Conservation (phyloP, 805 yeast species). For the Schwanniomyces vanrijiae region DNA sequence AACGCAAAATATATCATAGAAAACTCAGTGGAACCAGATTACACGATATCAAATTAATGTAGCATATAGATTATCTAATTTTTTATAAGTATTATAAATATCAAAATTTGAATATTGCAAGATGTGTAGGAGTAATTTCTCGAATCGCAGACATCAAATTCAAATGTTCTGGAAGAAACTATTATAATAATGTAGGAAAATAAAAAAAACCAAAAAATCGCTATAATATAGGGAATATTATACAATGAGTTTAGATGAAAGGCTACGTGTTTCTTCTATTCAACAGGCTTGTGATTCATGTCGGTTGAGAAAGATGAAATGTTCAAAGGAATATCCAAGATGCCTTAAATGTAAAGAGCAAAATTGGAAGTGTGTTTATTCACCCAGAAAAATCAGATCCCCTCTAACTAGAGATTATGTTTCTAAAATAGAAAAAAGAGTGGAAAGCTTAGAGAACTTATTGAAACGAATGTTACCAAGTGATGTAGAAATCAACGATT, state of each 20-base stretch:
- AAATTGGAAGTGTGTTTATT: slow-evolving; percentile 5
- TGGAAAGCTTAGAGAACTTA: slow-evolving; percentile 2
- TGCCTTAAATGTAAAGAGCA: slow-evolving; percentile 5
- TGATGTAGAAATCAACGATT: slow-evolving; percentile 8
- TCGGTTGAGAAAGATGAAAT: slow-evolving; percentile 4
- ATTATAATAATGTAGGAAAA: no score
- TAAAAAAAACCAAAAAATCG: no score
- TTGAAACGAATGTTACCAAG: slow-evolving; percentile 6
- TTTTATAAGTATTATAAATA: not conserved
- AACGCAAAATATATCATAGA: slow-evolving; percentile 48
- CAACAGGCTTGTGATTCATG: slow-evolving; percentile 6
- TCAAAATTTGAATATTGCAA: not conserved
- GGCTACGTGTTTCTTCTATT: not conserved
- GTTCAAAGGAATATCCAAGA: slow-evolving; percentile 3
- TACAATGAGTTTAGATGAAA: slow-evolving; percentile 9
- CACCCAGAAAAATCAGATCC: slow-evolving; percentile 2
- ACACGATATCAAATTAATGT: not conserved
- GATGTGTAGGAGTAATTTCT: no score
- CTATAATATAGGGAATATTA: slow-evolving; percentile 13
- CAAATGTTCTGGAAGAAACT: no score
- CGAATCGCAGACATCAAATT: no score
- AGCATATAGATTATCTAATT: not conserved
- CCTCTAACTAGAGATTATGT: slow-evolving; percentile 4
- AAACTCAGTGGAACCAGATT: slow-evolving; percentile 5
- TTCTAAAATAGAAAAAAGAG: slow-evolving; percentile 3